phyloP scores from a whole-genome alignment of 345 rosid genomes.

The Lepidium didymum region DNA sequence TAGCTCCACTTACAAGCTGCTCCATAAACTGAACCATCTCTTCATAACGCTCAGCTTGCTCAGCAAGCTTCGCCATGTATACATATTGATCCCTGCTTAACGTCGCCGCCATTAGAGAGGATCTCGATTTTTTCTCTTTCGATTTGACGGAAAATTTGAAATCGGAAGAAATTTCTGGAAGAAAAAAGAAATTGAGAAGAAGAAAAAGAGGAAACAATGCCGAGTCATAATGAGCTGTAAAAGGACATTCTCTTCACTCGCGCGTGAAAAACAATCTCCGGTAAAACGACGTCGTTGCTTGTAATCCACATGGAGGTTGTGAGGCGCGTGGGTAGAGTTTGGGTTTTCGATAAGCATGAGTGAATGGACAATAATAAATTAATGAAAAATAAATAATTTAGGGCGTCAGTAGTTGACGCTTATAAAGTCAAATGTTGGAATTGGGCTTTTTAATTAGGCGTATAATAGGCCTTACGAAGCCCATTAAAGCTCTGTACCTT shows the following conservation, averaged over 20 bases:
- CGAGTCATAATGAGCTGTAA: conserved; percentile 28
- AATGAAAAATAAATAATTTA: background rate
- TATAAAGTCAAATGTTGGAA: background rate
- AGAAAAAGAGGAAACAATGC: background rate
- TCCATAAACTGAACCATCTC: conserved; percentile 87
- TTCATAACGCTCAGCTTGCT: conserved; percentile 45
- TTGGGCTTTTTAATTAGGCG: background rate
- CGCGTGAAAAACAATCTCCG: background rate
- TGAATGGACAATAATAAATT: background rate
- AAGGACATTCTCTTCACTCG: background rate
- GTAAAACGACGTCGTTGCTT: background rate
- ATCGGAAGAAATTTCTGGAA: conserved; percentile 17
- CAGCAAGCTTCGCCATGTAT: conserved; percentile 38
- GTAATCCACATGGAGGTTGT: background rate
- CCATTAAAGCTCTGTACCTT: background rate
- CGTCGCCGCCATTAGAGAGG: conserved; percentile 28
- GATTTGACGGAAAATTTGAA: conserved; percentile 10
- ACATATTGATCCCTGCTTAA: conserved; percentile 37
- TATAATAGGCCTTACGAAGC: background rate
- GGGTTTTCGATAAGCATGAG: conserved; percentile 10
- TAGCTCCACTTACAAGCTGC: conserved; percentile 48
- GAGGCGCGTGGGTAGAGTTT: conserved; percentile 15
- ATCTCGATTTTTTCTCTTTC: background rate
- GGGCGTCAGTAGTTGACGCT: conserved; percentile 16
- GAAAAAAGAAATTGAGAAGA: background rate